These are phyloP conservation scores for Mortierella sp. DNA, from an alignment of 371 early-diverging fungal species.

Conservation along the genomic window DNA sequence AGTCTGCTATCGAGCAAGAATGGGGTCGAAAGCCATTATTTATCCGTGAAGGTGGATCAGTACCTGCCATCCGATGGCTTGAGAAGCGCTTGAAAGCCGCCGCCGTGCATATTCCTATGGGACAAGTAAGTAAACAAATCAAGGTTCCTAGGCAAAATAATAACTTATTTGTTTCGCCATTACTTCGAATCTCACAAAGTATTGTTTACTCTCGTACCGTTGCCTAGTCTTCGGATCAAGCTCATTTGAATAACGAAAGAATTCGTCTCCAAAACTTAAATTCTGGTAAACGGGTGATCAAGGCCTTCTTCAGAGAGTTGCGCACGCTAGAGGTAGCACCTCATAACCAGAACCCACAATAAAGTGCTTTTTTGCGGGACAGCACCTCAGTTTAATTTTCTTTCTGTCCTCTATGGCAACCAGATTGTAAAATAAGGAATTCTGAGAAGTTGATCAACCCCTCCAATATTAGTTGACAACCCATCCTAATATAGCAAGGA, in stretches of 20 bases:
- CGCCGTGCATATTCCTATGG: constrained; percentile 86
- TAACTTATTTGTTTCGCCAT: not conserved
- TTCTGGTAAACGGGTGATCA: constrained; percentile 77
- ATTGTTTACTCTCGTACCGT: not conserved
- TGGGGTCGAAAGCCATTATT: constrained; percentile 72
- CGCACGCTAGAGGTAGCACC: constrained; percentile 26
- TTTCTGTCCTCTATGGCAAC: too few species aligned
- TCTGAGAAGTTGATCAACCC: too few species aligned
- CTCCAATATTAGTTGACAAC: too few species aligned
- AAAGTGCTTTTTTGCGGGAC: not conserved
- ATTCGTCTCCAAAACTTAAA: constrained; percentile 78
- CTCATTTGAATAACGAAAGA: constrained; percentile 84
- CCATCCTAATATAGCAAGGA: too few species aligned
- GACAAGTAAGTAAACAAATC: constrained; percentile 63
- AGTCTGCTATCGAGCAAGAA: constrained; percentile 73
- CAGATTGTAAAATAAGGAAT: too few species aligned
- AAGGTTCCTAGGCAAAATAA: not conserved
- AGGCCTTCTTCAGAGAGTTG: constrained; percentile 61
- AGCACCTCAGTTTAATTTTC: not conserved
- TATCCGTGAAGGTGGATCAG: constrained; percentile 89
- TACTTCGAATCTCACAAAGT: not conserved
- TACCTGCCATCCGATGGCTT: constrained; percentile 86
- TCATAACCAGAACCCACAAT: constrained; percentile 6
- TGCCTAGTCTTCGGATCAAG: constrained; percentile 79
- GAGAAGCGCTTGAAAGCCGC: constrained; percentile 79